These are phyloP conservation scores for Somion occarium DNA, from an alignment of 1,284 basidiomycete species.

Conservation along the genomic window DNA sequence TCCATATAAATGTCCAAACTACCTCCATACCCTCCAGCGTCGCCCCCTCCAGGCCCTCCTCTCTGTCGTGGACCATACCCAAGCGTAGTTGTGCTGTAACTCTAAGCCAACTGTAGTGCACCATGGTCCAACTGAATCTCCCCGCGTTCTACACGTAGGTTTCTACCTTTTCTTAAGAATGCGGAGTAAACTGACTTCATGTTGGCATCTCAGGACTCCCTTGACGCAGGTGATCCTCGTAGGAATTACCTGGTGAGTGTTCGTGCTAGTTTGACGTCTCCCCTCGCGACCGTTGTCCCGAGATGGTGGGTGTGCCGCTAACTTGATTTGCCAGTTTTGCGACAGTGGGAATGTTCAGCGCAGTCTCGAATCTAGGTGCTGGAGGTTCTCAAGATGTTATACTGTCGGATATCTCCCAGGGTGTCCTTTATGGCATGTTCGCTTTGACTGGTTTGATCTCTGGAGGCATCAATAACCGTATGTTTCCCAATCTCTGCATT, in stretches of 20 bases:
- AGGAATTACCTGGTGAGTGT: slow-evolving; percentile 34
- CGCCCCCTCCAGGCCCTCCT: not conserved
- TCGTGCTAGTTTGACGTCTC: slow-evolving; percentile 11
- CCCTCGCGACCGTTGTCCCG: too few species aligned
- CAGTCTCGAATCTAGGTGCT: slow-evolving; percentile 41
- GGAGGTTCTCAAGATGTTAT: slow-evolving; percentile 39
- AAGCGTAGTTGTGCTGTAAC: not conserved
- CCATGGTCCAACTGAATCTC: slow-evolving; percentile 21
- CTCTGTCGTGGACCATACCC: not conserved
- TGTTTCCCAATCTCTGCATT: slow-evolving; percentile 12
- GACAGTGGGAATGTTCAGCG: slow-evolving; percentile 48
- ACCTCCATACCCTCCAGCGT: not conserved
- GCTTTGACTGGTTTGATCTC: slow-evolving; percentile 41
- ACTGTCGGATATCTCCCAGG: slow-evolving; percentile 37
- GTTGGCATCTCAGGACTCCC: slow-evolving; percentile 30
- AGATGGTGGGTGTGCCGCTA: too few species aligned
- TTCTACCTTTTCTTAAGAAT: not conserved
- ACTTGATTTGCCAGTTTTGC: slow-evolving; percentile 26
- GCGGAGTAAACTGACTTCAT: not conserved
- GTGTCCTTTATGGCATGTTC: slow-evolving; percentile 42
- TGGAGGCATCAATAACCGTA: slow-evolving; percentile 44
- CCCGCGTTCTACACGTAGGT: slow-evolving; percentile 29
- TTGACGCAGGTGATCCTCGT: slow-evolving; percentile 38
- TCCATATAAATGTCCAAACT: not conserved
- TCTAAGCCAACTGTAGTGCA: not conserved